Conservation (phyloP, 2,329 filamentous ascomycete species). For the Paracoccidioides brasiliensis region DNA sequence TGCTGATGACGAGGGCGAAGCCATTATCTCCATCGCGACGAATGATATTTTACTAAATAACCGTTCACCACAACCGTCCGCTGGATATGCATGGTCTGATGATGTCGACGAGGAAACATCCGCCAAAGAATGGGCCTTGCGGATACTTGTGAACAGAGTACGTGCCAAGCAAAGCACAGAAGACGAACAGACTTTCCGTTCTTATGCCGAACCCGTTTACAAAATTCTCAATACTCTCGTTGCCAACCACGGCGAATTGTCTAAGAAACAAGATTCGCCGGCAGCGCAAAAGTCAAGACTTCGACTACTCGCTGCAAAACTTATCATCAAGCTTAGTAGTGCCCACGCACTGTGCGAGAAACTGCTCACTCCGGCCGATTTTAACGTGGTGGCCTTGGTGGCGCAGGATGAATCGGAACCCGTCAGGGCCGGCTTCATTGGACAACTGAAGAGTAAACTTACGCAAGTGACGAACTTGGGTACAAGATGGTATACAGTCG, state of each 20-base stretch:
- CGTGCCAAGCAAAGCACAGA: constrained; percentile 46
- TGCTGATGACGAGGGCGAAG: constrained; percentile 58
- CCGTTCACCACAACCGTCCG: constrained; percentile 38
- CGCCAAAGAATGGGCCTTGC: constrained; percentile 72
- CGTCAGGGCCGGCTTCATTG: constrained; percentile 67
- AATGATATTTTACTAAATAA: constrained; percentile 61
- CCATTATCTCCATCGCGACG: constrained; percentile 66
- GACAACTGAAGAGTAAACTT: constrained; percentile 64
- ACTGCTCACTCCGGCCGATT: constrained; percentile 56
- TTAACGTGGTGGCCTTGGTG: constrained; percentile 68
- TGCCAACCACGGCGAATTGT: constrained; percentile 63
- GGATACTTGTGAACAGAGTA: constrained; percentile 73
- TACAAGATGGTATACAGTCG: constrained; percentile 74
- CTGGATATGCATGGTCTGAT: constrained; percentile 52
- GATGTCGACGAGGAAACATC: constrained; percentile 68
- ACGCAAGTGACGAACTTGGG: constrained; percentile 53
- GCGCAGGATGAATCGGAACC: constrained; percentile 62
- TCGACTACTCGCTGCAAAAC: constrained; percentile 65
- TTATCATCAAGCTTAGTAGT: constrained; percentile 71
- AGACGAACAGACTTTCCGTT: constrained; percentile 32
- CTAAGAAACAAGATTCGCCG: constrained; percentile 62
- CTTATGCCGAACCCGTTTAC: constrained; percentile 54
- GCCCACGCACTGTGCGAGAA: constrained; percentile 60
- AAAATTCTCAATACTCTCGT: constrained; percentile 67
- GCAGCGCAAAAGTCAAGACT: constrained; percentile 66